Conservation (phyloP, 1,139 yeast species). For the Candida pseudoviswanathii region DNA sequence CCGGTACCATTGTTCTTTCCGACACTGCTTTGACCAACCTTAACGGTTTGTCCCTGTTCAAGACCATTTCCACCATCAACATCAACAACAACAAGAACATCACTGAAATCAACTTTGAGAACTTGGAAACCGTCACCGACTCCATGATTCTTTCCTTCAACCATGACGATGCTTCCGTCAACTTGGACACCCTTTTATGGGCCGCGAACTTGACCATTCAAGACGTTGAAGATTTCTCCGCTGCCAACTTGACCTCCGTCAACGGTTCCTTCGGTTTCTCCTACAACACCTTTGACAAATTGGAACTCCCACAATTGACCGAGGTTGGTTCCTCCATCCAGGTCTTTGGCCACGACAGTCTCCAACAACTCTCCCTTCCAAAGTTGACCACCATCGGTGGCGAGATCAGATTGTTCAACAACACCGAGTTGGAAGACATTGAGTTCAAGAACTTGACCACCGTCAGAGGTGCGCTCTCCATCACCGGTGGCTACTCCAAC, state of each 20-base stretch:
- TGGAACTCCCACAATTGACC: constrained; percentile 33
- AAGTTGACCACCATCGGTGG: constrained; percentile 43
- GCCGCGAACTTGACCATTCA: constrained; percentile 50
- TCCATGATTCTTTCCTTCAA: constrained; percentile 46
- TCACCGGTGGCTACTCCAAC: constrained; percentile 42
- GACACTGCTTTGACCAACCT: constrained; percentile 48
- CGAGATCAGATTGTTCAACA: constrained; percentile 46
- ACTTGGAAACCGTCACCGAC: constrained; percentile 36
- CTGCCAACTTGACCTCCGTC: constrained; percentile 38
- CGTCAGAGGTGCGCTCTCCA: constrained; percentile 47
- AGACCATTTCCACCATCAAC: constrained; percentile 38
- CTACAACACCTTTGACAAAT: constrained; percentile 40
- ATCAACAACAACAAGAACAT: constrained; percentile 51
- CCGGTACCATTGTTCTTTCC: constrained; percentile 37
- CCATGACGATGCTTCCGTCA: constrained; percentile 43
- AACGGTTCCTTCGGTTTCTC: constrained; percentile 46
- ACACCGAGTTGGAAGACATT: constrained; percentile 41
- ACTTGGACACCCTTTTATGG: constrained; percentile 40
- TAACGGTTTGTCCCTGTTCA: constrained; percentile 38
- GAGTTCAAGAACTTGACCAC: constrained; percentile 33
- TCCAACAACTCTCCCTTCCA: constrained; percentile 31
- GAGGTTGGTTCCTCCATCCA: constrained; percentile 45
- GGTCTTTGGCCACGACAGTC: constrained; percentile 46
- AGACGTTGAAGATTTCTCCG: constrained; percentile 37
- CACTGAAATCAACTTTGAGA: constrained; percentile 36